Evolutionary conservation across 73 alveolate genomes (phyloP).

Genomic region (Uronychia setigera): DNA sequence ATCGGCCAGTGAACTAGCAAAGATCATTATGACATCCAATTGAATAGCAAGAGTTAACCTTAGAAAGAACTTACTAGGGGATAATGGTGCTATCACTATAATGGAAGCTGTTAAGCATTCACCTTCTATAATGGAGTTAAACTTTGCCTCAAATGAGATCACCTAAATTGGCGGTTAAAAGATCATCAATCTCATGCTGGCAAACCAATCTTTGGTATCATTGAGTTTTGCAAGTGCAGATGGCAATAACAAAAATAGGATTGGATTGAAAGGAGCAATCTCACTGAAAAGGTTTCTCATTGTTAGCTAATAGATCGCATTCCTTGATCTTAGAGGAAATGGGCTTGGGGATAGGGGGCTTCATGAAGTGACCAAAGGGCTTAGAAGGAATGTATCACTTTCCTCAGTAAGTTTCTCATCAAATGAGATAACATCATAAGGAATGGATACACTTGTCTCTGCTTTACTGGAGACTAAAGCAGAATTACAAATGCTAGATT

Average conservation of each 20-base stretch:
- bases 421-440: neutral
- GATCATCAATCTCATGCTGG: neutral
- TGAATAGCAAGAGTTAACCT: neutral
- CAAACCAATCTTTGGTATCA: neutral
- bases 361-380: neutral
- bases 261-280: neutral
- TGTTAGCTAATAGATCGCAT: neutral
- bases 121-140: conserved; percentile 3
- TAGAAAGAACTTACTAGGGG: conserved; percentile 25
- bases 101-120: conserved; percentile 23
- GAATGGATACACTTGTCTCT: neutral
- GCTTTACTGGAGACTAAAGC: neutral
- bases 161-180: neutral
- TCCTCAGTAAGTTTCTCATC: neutral
- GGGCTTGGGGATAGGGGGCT: neutral
- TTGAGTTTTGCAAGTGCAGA: neutral
- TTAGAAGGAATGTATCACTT: neutral
- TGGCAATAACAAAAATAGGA: neutral
- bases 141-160: conserved; percentile 37
- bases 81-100: conserved; percentile 22
- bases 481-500: neutral
- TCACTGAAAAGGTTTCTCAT: neutral
- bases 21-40: neutral
- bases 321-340: neutral
- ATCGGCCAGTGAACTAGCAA: neutral